These are phyloP conservation scores for Umbelopsis sp. DNA, from an alignment of 192 early-diverging fungal species.

Conservation along the genomic window DNA sequence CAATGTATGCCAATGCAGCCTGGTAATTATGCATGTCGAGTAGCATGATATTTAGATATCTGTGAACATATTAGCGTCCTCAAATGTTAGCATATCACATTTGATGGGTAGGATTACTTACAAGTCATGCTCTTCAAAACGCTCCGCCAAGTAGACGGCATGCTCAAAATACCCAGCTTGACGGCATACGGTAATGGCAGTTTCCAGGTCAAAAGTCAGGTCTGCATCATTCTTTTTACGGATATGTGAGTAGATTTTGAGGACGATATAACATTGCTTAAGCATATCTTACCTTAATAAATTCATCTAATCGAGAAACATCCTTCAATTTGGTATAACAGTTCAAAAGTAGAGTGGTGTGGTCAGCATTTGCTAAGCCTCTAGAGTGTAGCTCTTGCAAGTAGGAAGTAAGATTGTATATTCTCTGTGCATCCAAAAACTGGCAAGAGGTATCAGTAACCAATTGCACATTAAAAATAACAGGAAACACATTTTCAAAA, in stretches of 20 bases:
- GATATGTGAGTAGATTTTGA: not conserved
- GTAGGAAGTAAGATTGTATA: conserved; percentile 87
- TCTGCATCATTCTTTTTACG: conserved; percentile 64
- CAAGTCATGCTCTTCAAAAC: conserved; percentile 79
- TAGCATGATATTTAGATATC: conserved; percentile 87
- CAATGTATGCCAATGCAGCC: conserved; percentile 78
- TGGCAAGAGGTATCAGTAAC: conserved; percentile 9
- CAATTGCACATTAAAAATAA: not conserved
- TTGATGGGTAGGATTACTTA: conserved; percentile 30
- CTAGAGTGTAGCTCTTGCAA: conserved; percentile 88
- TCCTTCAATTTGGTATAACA: conserved; percentile 97
- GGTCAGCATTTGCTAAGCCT: conserved; percentile 88
- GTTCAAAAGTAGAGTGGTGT: conserved; percentile 94
- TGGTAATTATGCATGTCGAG: conserved; percentile 85
- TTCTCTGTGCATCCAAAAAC: conserved; percentile 93
- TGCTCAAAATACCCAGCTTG: conserved; percentile 90
- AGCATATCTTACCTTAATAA: conserved; percentile 68
- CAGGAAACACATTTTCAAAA: not conserved
- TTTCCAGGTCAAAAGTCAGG: conserved; percentile 91
- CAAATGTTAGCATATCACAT: not conserved
- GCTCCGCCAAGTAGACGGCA: conserved; percentile 88
- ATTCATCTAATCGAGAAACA: conserved; percentile 81
- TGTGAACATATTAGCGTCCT: conserved; percentile 16
- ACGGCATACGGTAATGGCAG: conserved; percentile 91
- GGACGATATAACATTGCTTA: not conserved